These are phyloP conservation scores for Cyberlindnera xishuangbannaensis DNA, from an alignment of 805 yeast genomes.

Conservation along the genomic window DNA sequence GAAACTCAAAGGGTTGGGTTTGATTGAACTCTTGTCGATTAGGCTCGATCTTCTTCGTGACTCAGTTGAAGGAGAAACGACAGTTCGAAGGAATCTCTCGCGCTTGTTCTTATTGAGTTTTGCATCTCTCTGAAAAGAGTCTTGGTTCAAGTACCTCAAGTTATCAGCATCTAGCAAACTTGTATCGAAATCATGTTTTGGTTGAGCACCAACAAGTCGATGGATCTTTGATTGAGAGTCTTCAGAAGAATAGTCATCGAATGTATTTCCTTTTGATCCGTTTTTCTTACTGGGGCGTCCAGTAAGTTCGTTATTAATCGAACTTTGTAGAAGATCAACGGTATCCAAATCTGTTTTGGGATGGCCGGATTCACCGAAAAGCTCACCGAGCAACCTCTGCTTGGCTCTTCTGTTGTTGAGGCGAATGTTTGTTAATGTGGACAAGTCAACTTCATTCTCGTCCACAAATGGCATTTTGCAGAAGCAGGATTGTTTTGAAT, in stretches of 20 bases:
- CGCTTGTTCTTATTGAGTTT: slow-evolving; percentile 15
- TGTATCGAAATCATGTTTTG: too few relatives aligned
- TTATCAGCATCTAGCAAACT: slow-evolving; percentile 14
- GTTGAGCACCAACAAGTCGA: slow-evolving; percentile 2
- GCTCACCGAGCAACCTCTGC: slow-evolving; percentile 9
- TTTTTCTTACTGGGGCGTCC: too few relatives aligned
- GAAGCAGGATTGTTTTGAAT: too few relatives aligned
- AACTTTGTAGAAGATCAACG: too few relatives aligned
- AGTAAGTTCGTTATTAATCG: too few relatives aligned
- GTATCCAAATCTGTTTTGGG: slow-evolving; percentile 10
- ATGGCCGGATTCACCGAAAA: slow-evolving; percentile 2
- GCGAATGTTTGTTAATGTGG: slow-evolving; percentile 19
- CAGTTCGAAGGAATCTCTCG: slow-evolving; percentile 10
- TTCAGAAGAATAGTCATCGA: too few relatives aligned
- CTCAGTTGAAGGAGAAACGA: slow-evolving; percentile 3
- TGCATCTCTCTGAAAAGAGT: slow-evolving; percentile 6
- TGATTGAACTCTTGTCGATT: slow-evolving; percentile 1
- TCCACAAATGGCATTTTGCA: too few relatives aligned
- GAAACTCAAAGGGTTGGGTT: background rate
- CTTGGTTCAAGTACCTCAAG: slow-evolving; percentile 14
- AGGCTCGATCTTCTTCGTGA: slow-evolving; percentile 3
- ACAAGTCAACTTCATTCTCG: too few relatives aligned
- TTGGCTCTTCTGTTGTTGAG: slow-evolving; percentile 16
- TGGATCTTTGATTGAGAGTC: slow-evolving; percentile 1
- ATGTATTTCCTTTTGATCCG: slow-evolving; percentile 4